Base-by-base conservation (phyloP, 1,284 basidiomycete species). In the Phlebopus sp. region DNA sequence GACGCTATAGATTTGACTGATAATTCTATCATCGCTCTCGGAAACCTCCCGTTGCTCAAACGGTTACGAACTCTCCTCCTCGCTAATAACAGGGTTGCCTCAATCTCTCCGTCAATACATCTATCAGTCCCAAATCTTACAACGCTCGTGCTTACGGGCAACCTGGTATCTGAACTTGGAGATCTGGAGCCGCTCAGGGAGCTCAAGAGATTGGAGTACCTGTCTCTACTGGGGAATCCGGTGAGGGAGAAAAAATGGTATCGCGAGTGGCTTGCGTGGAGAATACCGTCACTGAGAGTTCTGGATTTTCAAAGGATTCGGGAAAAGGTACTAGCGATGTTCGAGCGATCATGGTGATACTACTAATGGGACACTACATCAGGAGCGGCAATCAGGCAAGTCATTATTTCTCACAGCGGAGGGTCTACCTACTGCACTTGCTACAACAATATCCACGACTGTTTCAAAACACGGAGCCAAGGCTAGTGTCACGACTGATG, bases 251-350 rank as follows among this genome's bases (percentile, higher is more conserved):
- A 91, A 75, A 90, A 95, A 80, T 92, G 92, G 81, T 99, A 99
- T 77, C 84, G 92, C 69, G 90, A 92, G 73, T 99, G 93, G 86
- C 84, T 93, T 74, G 82, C 87, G 62, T 89, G 82, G 79, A 82
- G 84, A 74, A 74, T 88, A 74, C 81, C 84, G 68, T 76, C 78
- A 62, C 80, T 99, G 63, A 86, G 95, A 76, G 90, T 95, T 67
- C 80, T 99, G 62, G 97, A 99, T 79, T 99, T 91, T 71, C 86
- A 92, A 75, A 85, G 96, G 69, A 90, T 99, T 65, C 90, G 92
- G 69, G 92, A 97, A 69, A 91, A 92, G 81, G 91, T 92, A 71
- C 73, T 60, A 66, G 63, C 67, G 60, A 68, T 54, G 46, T 30
- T 47, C 54, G 53, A 56, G 40, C 25, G 17, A 8, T 34, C 50